phyloP scores from a whole-genome alignment of 116 monocot species.

The Cymodocea nodosa region DNA sequence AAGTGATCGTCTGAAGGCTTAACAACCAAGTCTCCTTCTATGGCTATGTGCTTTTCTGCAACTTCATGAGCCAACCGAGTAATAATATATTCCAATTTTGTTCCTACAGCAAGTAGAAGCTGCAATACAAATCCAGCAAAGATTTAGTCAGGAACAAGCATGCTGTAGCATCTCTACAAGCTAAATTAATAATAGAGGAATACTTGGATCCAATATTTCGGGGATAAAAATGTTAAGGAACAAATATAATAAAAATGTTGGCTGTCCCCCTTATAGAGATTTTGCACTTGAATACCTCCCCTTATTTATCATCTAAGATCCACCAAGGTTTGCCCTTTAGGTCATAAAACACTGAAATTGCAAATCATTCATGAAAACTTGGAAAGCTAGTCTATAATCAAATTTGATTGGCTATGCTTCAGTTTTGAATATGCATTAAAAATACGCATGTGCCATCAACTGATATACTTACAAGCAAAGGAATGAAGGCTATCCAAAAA shows the following conservation, averaged over 20 bases:
- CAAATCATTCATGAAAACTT: no score
- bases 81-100: conserved; percentile 68
- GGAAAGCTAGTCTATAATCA: no score
- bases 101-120: conserved; percentile 66
- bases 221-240: no score
- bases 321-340: no score
- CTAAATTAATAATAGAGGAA: neutral
- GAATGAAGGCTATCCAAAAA: conserved; percentile 45
- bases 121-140: conserved; percentile 12
- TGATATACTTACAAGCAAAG: conserved; percentile 27
- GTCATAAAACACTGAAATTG: no score
- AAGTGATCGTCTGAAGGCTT: conserved; percentile 78
- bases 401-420: no score
- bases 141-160: neutral
- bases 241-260: no score
- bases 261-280: no score
- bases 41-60: conserved; percentile 57
- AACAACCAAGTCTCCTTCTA: conserved; percentile 45
- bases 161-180: neutral
- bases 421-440: neutral
- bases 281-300: no score
- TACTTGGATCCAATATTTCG: no score
- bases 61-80: conserved; percentile 52
- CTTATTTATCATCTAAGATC: no score
- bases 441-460: neutral